Percentiles rank a stretch among this genome's conserved stretches.
Conservation (phyloP, 805 yeast species). For the Spathaspora passalidarum region DNA sequence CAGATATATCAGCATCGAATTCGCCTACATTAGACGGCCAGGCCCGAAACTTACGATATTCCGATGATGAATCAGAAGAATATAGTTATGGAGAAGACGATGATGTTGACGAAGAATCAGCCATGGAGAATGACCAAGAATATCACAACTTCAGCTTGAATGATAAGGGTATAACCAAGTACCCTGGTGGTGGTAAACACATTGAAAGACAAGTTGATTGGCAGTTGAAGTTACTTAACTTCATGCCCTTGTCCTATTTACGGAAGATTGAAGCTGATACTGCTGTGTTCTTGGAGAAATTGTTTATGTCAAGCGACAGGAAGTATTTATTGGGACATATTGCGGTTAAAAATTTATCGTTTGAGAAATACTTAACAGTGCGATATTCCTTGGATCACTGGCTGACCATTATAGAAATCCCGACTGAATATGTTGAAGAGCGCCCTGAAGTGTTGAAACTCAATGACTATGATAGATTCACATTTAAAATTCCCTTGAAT, state of each 20-base stretch:
- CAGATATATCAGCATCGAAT: conserved; percentile 65
- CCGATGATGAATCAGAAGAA: conserved; percentile 18
- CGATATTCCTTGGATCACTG: conserved; percentile 78
- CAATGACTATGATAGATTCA: conserved; percentile 66
- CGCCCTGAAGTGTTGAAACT: conserved; percentile 46
- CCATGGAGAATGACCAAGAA: conserved; percentile 14
- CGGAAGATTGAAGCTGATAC: conserved; percentile 36
- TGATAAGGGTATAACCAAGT: conserved; percentile 10
- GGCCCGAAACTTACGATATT: conserved; percentile 2
- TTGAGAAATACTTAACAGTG: conserved; percentile 62
- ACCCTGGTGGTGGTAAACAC: conserved; percentile 6
- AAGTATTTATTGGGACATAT: conserved; percentile 65
- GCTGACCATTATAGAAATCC: conserved; percentile 70
- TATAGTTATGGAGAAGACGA: conserved; percentile 17
- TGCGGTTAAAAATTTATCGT: conserved; percentile 74
- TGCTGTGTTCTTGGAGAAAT: conserved; percentile 61
- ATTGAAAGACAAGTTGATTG: conserved; percentile 29
- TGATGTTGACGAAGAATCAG: conserved; percentile 22
- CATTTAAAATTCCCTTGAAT: conserved; percentile 57
- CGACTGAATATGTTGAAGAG: conserved; percentile 59
- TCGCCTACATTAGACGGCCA: conserved; percentile 45
- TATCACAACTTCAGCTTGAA: conserved; percentile 8
- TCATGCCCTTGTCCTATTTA: conserved; percentile 46
- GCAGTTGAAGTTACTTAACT: conserved; percentile 42
- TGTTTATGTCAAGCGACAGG: conserved; percentile 58